A percentile compares a stretch with the other conserved stretches of the same genome.
Conservation (phyloP, 345 rosid species). For the Leavenworthia alabamica region DNA sequence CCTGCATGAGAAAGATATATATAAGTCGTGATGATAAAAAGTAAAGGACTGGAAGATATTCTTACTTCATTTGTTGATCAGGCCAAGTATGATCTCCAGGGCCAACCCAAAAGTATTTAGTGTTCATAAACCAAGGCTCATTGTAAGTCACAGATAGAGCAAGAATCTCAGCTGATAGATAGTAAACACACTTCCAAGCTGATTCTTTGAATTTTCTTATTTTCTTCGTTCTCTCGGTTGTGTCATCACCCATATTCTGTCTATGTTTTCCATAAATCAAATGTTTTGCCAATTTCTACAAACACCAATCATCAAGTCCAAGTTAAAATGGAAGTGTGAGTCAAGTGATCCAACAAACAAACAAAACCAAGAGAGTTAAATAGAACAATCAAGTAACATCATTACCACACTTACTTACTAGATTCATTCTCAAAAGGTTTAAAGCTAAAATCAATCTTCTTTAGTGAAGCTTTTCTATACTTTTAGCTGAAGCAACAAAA, state of each 20-base stretch:
- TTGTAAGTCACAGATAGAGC: slow-evolving; percentile 48
- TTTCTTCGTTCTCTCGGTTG: slow-evolving; percentile 42
- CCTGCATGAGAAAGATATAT: no score
- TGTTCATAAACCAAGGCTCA: slow-evolving; percentile 82
- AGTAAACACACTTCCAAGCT: slow-evolving; percentile 86
- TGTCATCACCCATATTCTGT: slow-evolving; percentile 31
- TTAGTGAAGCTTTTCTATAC: not conserved
- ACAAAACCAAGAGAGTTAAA: not conserved
- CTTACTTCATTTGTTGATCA: slow-evolving; percentile 75
- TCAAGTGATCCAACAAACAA: not conserved
- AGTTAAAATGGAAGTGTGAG: not conserved
- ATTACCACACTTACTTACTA: not conserved
- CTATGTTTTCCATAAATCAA: slow-evolving; percentile 51
- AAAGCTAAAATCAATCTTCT: slow-evolving; percentile 3
- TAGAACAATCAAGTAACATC: not conserved
- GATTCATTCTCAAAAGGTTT: not conserved
- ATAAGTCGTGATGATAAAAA: no score
- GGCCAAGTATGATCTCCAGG: slow-evolving; percentile 85
- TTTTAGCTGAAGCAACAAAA: slow-evolving; percentile 12
- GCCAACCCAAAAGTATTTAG: slow-evolving; percentile 74
- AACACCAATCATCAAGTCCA: slow-evolving; percentile 18
- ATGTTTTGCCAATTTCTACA: slow-evolving; percentile 53
- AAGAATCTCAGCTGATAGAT: slow-evolving; percentile 65
- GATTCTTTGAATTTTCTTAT: slow-evolving; percentile 79
- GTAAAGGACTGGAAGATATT: no score